A percentile compares a stretch with the other conserved stretches of the same genome.
These are phyloP conservation scores for Acanthamoeba healyi DNA, from an alignment of 208 protist genomes.

Conservation along the genomic window DNA sequence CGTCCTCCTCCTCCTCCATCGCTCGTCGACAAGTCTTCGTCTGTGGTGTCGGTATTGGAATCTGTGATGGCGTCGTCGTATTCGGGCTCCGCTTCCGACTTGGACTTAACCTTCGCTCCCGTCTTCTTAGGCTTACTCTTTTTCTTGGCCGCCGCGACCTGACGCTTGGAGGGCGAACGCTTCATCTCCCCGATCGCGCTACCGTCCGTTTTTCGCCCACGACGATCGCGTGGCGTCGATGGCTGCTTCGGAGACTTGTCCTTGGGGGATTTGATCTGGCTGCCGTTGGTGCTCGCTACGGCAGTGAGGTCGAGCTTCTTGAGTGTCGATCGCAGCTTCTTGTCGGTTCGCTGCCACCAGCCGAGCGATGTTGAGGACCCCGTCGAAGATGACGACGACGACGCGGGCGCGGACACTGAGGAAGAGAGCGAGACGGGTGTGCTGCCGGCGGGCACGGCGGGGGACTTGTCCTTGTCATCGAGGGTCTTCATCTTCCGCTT, in stretches of 20 bases:
- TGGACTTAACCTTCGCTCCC: not conserved
- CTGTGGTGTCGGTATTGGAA: not conserved
- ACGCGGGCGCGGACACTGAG: not conserved
- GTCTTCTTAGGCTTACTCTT: not conserved
- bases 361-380: not conserved
- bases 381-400: not conserved
- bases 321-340: not conserved
- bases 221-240: not conserved
- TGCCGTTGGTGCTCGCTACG: not conserved
- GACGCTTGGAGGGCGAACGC: not conserved
- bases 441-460: not conserved
- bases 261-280: not conserved
- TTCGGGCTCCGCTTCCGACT: not conserved
- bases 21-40: not conserved
- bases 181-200: not conserved
- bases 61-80: not conserved
- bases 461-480: not conserved
- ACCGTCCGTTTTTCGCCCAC: not conserved
- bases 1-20: not conserved
- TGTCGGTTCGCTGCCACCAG: constrained; percentile 3
- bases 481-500: not conserved
- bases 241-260: not conserved
- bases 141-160: not conserved
- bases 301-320: constrained; percentile 3
- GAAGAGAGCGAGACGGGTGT: not conserved